These are phyloP conservation scores for Macadamia tetraphylla DNA, from an alignment of 164 flowering plant genomes.

Conservation along the genomic window DNA sequence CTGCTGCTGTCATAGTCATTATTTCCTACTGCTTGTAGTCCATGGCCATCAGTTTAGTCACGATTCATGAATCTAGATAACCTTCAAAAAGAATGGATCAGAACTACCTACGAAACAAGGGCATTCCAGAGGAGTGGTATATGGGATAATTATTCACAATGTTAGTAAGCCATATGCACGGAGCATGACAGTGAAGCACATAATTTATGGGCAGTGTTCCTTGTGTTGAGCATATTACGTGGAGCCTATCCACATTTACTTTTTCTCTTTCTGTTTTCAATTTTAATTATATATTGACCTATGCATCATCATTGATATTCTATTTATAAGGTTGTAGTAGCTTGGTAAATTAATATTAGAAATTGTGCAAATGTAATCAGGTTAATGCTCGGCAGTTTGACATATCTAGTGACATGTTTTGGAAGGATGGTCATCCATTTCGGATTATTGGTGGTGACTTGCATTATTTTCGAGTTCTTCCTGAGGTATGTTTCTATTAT, in stretches of 20 bases:
- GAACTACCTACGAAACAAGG: no score
- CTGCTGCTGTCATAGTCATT: no score
- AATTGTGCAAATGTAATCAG: constrained; percentile 20
- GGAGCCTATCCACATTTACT: neutral
- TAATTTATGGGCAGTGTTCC: neutral
- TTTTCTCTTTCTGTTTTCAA: neutral
- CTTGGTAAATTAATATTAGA: neutral
- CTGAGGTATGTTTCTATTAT: constrained; percentile 46
- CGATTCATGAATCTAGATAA: no score
- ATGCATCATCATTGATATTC: neutral
- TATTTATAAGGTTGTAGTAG: neutral
- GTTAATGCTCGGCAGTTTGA: constrained; percentile 36
- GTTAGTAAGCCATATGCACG: no score
- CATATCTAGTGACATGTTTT: constrained; percentile 65
- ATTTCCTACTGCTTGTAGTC: no score
- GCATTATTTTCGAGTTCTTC: constrained; percentile 79
- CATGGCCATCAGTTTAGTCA: no score
- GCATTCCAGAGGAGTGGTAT: no score
- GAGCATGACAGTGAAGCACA: neutral
- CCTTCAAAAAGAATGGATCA: no score
- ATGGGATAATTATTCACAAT: no score
- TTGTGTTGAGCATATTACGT: neutral
- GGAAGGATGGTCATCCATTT: constrained; percentile 79
- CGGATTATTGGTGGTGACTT: constrained; percentile 87
- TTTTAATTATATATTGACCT: neutral